Conservation (phyloP, 192 early-diverging fungal genomes). For the Backusella liffmaniae region DNA sequence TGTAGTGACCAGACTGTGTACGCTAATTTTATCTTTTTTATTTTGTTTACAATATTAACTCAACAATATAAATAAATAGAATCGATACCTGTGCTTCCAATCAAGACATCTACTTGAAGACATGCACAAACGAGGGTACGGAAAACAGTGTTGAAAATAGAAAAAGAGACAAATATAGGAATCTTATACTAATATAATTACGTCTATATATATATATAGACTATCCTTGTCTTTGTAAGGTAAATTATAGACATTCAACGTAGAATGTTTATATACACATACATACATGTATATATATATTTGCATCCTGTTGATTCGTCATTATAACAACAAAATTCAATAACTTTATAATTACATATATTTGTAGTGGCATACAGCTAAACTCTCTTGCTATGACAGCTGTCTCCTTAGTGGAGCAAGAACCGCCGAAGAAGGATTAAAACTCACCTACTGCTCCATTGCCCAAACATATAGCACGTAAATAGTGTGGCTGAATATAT, state of each 20-base stretch:
- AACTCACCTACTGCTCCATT: constrained; percentile 16
- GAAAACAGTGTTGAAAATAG: not conserved
- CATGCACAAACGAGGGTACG: constrained; percentile 20
- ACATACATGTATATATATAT: not conserved
- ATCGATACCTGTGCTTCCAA: constrained; percentile 15
- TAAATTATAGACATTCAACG: constrained; percentile 11
- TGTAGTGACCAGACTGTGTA: constrained; percentile 29
- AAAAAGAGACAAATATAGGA: not conserved
- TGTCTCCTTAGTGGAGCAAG: constrained; percentile 13
- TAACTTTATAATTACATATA: not conserved
- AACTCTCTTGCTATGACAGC: constrained; percentile 31
- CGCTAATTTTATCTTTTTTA: constrained; percentile 1
- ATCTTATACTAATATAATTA: not conserved
- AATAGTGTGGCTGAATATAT: not conserved
- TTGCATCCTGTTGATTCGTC: not conserved
- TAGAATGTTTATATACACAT: not conserved
- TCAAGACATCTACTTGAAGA: constrained; percentile 32
- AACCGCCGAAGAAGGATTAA: not conserved
- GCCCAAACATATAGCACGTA: constrained; percentile 16
- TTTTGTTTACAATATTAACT: not conserved
- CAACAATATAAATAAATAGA: not conserved
- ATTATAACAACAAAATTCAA: not conserved
- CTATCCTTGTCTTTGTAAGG: constrained; percentile 35
- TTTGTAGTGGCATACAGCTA: constrained; percentile 24
- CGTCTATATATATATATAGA: constrained; percentile 14